Conservation (phyloP, 139 green algal species). For the Desmodesmus armatus region DNA sequence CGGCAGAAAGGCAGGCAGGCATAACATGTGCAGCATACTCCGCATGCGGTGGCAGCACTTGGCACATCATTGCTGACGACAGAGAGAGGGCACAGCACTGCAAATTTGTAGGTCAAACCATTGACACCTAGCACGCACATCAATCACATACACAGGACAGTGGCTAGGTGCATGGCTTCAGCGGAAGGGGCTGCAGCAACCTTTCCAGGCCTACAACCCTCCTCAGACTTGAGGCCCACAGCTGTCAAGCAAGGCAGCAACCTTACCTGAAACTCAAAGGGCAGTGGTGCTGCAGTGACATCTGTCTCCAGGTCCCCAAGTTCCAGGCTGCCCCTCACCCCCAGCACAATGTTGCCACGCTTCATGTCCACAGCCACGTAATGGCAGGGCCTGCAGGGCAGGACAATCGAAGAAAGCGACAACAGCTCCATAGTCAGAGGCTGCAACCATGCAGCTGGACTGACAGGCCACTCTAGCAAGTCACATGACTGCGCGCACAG, state of each 20-base stretch:
- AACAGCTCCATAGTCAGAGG: background rate
- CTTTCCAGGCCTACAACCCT: slow-evolving; percentile 11
- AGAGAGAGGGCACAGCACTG: too few relatives aligned
- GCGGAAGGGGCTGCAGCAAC: too few relatives aligned
- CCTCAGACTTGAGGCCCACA: background rate
- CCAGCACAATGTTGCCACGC: slow-evolving; percentile 47
- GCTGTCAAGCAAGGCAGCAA: too few relatives aligned
- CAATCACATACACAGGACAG: too few relatives aligned
- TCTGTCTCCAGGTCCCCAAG: slow-evolving; percentile 65
- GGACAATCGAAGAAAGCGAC: background rate
- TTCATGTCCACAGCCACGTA: slow-evolving; percentile 68
- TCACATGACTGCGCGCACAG: too few relatives aligned
- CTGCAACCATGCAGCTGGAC: too few relatives aligned
- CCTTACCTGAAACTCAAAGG: slow-evolving; percentile 48
- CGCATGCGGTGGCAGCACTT: background rate
- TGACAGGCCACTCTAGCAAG: too few relatives aligned
- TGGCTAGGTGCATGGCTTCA: too few relatives aligned
- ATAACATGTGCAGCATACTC: background rate
- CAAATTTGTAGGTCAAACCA: too few relatives aligned
- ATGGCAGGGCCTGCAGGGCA: slow-evolving; percentile 65
- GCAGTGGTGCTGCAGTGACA: slow-evolving; percentile 52
- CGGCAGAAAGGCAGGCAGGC: too few relatives aligned
- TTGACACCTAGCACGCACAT: too few relatives aligned
- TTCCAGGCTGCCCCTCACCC: slow-evolving; percentile 56
- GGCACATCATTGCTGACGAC: too few relatives aligned